Conservation (phyloP, 208 protist species). For the Acanthamoeba quina region DNA sequence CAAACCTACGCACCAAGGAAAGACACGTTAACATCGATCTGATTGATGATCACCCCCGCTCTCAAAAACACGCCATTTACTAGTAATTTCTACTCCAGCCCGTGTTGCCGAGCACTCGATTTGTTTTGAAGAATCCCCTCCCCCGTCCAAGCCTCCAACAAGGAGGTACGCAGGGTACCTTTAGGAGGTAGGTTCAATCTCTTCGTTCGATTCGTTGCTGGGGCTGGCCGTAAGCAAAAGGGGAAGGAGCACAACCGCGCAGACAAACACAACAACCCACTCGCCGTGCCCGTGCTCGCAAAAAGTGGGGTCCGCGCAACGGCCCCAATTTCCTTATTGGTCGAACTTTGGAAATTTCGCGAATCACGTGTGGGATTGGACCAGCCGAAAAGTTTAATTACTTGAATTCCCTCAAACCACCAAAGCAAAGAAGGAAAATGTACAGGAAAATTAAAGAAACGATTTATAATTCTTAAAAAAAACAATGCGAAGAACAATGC, state of each 20-base stretch:
- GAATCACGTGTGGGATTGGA: no score
- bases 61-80: neutral
- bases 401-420: neutral
- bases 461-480: no score
- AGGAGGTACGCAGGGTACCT: neutral
- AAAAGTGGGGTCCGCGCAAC: neutral
- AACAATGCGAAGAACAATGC: no score
- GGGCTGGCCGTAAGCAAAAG: neutral
- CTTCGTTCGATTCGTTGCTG: neutral
- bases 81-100: neutral
- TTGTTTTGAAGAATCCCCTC: neutral
- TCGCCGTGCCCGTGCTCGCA: neutral
- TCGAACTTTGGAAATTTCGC: neutral
- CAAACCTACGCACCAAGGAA: neutral
- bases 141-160: neutral
- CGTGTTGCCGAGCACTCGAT: neutral
- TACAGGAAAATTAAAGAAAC: no score
- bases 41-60: no score
- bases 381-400: no score
- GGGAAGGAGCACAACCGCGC: neutral
- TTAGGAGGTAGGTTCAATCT: neutral
- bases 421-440: neutral
- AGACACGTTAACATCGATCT: no score
- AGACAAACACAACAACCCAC: neutral
- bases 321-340: constrained; percentile 3